A percentile compares a stretch with the other conserved stretches of the same genome.
These are phyloP conservation scores for Melocanna baccifera DNA, from an alignment of 176 grass and related monocot species.

Conservation along the genomic window DNA sequence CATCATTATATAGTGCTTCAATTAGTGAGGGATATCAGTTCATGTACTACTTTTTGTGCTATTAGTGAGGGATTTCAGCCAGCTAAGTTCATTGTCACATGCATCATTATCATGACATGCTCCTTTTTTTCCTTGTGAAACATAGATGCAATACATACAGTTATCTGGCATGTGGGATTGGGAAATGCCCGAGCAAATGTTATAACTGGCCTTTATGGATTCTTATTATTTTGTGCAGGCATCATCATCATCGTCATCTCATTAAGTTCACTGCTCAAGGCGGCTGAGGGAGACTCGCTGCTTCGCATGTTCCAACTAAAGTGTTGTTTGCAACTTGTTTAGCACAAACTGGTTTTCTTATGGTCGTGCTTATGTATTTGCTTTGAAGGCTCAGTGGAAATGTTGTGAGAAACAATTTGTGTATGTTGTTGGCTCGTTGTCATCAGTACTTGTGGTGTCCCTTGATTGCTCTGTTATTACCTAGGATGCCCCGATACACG, in stretches of 20 bases:
- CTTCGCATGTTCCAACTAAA: neutral
- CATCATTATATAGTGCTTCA: neutral
- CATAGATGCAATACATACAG: neutral
- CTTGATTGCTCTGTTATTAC: too few species aligned
- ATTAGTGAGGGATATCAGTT: neutral
- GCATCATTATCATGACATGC: neutral
- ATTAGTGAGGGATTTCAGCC: neutral
- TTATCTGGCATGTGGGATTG: neutral
- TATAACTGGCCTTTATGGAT: neutral
- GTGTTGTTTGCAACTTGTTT: neutral
- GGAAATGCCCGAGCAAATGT: neutral
- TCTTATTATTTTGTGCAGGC: neutral
- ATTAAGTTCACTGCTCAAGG: neutral
- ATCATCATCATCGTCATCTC: neutral
- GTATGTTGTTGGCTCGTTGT: too few species aligned
- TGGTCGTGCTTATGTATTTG: too few species aligned
- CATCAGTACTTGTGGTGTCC: too few species aligned
- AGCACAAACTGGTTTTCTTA: too few species aligned
- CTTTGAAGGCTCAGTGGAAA: too few species aligned
- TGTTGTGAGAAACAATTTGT: too few species aligned
- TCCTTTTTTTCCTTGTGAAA: neutral
- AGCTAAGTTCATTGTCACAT: neutral
- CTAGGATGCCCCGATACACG: too few species aligned
- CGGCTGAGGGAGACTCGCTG: neutral
- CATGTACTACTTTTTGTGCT: neutral